Percentiles rank a stretch among this genome's conserved stretches.
Conservation (phyloP, 345 rosid species). For the Eucalyptus tenuipes region DNA sequence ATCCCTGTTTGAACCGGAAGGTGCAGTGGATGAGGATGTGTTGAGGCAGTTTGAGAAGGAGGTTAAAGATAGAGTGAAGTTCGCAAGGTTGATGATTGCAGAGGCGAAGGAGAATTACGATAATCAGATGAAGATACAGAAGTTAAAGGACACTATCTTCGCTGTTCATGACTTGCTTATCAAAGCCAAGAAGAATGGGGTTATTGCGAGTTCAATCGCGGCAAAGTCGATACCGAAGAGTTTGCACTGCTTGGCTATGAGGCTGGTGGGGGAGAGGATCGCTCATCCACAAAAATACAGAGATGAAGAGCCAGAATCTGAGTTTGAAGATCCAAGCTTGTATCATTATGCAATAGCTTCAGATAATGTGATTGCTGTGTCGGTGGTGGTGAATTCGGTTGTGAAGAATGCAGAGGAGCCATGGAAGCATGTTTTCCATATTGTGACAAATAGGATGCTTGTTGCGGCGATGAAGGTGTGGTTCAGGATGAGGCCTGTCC, state of each 20-base stretch:
- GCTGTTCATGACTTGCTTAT: conserved; percentile 66
- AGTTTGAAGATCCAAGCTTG: conserved; percentile 64
- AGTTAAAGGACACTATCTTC: conserved; percentile 78
- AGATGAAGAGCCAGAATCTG: conserved; percentile 40
- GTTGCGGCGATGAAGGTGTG: conserved; percentile 93
- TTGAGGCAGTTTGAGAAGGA: conserved; percentile 80
- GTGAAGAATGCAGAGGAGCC: conserved; percentile 77
- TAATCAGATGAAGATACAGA: conserved; percentile 88
- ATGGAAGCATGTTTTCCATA: conserved; percentile 76
- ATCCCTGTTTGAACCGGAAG: conserved; percentile 26
- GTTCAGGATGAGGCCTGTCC: conserved; percentile 87
- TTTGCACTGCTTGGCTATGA: conserved; percentile 90
- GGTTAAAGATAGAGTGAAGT: conserved; percentile 78
- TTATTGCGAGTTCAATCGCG: conserved; percentile 62
- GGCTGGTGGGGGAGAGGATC: conserved; percentile 84
- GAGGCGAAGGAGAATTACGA: conserved; percentile 86
- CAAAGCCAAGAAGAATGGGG: conserved; percentile 89
- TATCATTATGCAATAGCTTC: conserved; percentile 78
- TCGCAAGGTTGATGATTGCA: conserved; percentile 50
- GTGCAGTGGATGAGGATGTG: conserved; percentile 60
- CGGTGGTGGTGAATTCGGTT: conserved; percentile 83
- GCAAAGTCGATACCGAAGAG: conserved; percentile 85
- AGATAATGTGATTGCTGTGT: conserved; percentile 82
- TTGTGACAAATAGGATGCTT: conserved; percentile 76
- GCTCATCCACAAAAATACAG: conserved; percentile 58